phyloP scores from a whole-genome alignment of 129 eudicot species.

The Artemisia annua region DNA sequence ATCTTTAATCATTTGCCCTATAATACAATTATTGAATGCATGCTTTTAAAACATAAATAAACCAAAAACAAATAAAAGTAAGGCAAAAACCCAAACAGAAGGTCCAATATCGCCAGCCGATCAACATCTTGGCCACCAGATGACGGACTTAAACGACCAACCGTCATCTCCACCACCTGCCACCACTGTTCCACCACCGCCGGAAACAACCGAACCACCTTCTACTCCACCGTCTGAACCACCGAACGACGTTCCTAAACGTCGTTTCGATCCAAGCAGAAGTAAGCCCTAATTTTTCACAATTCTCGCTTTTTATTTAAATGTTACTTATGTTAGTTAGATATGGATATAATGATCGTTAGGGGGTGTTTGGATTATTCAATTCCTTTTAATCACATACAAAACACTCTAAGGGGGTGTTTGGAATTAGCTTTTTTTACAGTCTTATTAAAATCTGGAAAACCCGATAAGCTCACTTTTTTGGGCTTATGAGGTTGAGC shows the following conservation, averaged over 20 bases:
- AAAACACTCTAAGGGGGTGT: neutral
- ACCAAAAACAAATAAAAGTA: too few species aligned
- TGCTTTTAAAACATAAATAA: too few species aligned
- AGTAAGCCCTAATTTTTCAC: conserved; percentile 37
- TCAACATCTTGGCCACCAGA: neutral
- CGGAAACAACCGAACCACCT: conserved; percentile 15
- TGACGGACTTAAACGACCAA: conserved; percentile 22
- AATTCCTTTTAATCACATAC: too few species aligned
- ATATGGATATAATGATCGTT: too few species aligned
- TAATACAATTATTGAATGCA: too few species aligned
- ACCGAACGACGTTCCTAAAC: conserved; percentile 16
- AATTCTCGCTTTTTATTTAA: neutral
- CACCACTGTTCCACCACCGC: conserved; percentile 12
- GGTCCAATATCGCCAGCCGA: too few species aligned
- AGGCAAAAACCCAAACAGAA: too few species aligned
- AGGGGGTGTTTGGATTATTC: too few species aligned
- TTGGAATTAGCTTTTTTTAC: neutral
- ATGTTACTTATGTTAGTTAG: neutral
- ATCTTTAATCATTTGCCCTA: too few species aligned
- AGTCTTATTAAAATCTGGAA: neutral
- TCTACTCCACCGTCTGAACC: conserved; percentile 26
- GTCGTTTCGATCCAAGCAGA: conserved; percentile 41
- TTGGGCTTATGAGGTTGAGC: too few species aligned
- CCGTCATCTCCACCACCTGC: conserved; percentile 23
- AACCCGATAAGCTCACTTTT: too few species aligned